A percentile compares a stretch with the other conserved stretches of the same genome.
Evolutionary conservation across 2,329 filamentous ascomycete species (phyloP).

Genomic region (Thermochaetoides dissita): DNA sequence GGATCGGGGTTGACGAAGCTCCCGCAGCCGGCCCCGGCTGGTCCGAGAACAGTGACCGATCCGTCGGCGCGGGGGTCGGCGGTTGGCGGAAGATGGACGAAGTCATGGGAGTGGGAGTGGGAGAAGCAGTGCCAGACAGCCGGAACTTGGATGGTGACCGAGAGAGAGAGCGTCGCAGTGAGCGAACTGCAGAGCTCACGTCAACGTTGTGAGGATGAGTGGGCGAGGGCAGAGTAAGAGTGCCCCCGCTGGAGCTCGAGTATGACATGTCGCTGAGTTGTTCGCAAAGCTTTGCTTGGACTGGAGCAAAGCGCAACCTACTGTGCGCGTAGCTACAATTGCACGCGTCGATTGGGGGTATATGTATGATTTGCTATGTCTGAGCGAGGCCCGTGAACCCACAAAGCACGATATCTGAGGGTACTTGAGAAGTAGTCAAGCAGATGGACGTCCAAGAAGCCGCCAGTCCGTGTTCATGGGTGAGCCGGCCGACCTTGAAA

Average conservation of each 20-base stretch:
- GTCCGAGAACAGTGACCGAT: constrained; percentile 29
- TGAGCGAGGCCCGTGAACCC: too few species aligned
- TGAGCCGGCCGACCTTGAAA: too few species aligned
- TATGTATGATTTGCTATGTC: too few species aligned
- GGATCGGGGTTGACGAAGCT: constrained; percentile 14
- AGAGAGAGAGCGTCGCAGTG: constrained; percentile 75
- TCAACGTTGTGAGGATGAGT: constrained; percentile 73
- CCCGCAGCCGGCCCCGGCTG: too few species aligned
- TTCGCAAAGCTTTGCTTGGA: too few species aligned
- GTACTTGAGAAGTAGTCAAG: too few species aligned
- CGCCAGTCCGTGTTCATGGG: too few species aligned
- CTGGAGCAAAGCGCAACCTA: too few species aligned
- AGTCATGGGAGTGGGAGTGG: constrained; percentile 24
- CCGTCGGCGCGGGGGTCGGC: constrained; percentile 38
- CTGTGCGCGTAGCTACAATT: too few species aligned
- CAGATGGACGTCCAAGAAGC: too few species aligned
- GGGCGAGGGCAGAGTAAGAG: constrained; percentile 74
- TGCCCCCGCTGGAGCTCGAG: constrained; percentile 52
- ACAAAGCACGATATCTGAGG: too few species aligned
- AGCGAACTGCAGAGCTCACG: constrained; percentile 60
- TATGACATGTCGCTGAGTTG: constrained; percentile 34
- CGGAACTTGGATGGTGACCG: constrained; percentile 87
- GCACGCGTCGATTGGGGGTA: too few species aligned
- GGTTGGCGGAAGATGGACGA: constrained; percentile 45
- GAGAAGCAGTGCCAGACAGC: constrained; percentile 33